These are phyloP conservation scores for Suillus brevipes DNA, from an alignment of 768 basidiomycete species.

Conservation along the genomic window DNA sequence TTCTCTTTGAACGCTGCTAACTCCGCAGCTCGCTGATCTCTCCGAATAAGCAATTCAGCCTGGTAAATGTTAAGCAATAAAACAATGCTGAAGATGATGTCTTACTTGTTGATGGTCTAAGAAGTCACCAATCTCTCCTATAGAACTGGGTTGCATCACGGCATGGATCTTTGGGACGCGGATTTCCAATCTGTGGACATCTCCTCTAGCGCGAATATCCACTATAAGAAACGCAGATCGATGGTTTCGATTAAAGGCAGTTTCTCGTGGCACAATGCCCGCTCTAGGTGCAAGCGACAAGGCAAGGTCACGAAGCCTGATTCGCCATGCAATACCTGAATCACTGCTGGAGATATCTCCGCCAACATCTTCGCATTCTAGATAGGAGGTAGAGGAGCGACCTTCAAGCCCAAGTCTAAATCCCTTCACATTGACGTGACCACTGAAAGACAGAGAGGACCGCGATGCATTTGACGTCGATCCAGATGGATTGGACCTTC, in stretches of 20 bases:
- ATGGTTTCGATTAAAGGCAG: conserved; percentile 56
- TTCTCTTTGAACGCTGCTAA: conserved; percentile 83
- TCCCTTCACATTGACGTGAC: conserved; percentile 69
- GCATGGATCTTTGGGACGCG: conserved; percentile 80
- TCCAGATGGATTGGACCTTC: conserved; percentile 17
- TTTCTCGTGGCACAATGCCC: conserved; percentile 32
- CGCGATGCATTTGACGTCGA: conserved; percentile 15
- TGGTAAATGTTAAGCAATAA: conserved; percentile 33
- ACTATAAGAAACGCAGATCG: conserved; percentile 83
- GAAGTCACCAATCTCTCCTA: conserved; percentile 88
- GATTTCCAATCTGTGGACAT: conserved; percentile 46
- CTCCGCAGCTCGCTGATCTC: conserved; percentile 75
- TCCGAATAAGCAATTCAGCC: conserved; percentile 73
- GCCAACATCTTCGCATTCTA: conserved; percentile 75
- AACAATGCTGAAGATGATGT: not conserved
- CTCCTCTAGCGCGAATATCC: conserved; percentile 57
- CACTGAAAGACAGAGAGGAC: conserved; percentile 39
- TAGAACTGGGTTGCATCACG: conserved; percentile 91
- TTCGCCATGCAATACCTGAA: conserved; percentile 57
- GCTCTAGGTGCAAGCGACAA: conserved; percentile 78
- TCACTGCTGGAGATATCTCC: conserved; percentile 54
- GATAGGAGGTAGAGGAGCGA: conserved; percentile 64
- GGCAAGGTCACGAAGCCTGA: conserved; percentile 72
- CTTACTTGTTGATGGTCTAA: conserved; percentile 79
- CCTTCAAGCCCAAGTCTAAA: conserved; percentile 81